These are phyloP conservation scores for Penicillium atrosanguineum DNA, from an alignment of 495 filamentous ascomycete genomes.

Conservation along the genomic window DNA sequence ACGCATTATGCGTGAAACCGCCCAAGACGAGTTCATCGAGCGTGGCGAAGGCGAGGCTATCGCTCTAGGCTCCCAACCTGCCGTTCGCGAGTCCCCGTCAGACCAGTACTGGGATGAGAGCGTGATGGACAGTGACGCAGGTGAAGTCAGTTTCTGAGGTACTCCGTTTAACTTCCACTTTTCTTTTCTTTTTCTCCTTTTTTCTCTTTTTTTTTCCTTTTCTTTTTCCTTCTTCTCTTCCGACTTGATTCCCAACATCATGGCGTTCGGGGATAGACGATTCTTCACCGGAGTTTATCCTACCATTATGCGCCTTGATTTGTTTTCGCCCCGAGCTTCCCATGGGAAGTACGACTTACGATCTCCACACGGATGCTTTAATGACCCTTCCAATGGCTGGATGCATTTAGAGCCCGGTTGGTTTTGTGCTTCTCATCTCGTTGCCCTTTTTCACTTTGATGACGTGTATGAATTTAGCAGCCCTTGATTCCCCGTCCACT, in stretches of 20 bases:
- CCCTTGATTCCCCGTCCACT: slow-evolving; percentile 14
- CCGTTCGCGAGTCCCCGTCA: slow-evolving; percentile 27
- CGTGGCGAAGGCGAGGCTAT: slow-evolving; percentile 48
- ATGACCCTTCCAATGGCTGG: slow-evolving; percentile 32
- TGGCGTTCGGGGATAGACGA: slow-evolving; percentile 20
- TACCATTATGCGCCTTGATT: not conserved
- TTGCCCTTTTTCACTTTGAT: slow-evolving; percentile 9
- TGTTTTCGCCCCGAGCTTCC: slow-evolving; percentile 8
- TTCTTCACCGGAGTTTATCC: slow-evolving; percentile 7
- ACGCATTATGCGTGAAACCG: slow-evolving; percentile 78
- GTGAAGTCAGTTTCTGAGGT: slow-evolving; percentile 46
- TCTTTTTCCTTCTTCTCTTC: slow-evolving; percentile 7
- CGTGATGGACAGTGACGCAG: slow-evolving; percentile 44
- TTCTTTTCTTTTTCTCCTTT: not conserved
- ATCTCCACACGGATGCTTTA: slow-evolving; percentile 21
- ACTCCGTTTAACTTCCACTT: not conserved
- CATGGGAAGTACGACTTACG: slow-evolving; percentile 21
- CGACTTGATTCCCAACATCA: slow-evolving; percentile 5
- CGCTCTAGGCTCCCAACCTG: slow-evolving; percentile 29
- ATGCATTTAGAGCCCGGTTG: slow-evolving; percentile 29
- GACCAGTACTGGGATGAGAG: slow-evolving; percentile 44
- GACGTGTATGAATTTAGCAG: slow-evolving; percentile 12
- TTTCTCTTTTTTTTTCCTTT: slow-evolving; percentile 2
- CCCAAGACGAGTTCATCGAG: slow-evolving; percentile 53
- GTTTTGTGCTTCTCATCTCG: slow-evolving; percentile 16